A percentile compares a stretch with the other conserved stretches of the same genome.
Conservation (phyloP, 495 filamentous ascomycete species). For the Cryomyces antarcticus region DNA sequence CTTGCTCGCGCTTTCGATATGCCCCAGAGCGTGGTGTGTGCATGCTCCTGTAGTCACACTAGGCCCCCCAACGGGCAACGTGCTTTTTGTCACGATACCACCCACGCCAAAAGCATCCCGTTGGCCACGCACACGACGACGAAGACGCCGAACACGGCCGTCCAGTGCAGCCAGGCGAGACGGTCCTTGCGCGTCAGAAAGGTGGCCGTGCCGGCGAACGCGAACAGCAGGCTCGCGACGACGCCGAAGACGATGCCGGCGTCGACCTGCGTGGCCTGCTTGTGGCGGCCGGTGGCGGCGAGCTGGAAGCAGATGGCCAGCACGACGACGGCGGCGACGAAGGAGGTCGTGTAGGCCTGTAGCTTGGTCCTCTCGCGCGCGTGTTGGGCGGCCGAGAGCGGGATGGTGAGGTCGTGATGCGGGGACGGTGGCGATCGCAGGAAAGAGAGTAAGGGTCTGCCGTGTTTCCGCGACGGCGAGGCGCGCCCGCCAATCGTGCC, state of each 20-base stretch:
- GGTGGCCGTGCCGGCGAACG: conserved; percentile 27
- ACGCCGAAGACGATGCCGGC: conserved; percentile 38
- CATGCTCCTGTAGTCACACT: too few relatives aligned
- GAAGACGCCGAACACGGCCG: conserved; percentile 26
- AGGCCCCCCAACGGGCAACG: too few relatives aligned
- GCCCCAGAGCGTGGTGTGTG: too few relatives aligned
- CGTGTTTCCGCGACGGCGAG: not conserved
- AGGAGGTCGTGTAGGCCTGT: conserved; percentile 1
- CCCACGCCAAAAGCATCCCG: conserved; percentile 27
- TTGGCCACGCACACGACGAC: conserved; percentile 26
- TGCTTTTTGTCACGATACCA: conserved; percentile 3
- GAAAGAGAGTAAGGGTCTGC: not conserved
- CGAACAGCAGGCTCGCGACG: conserved; percentile 31
- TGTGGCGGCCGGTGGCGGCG: conserved; percentile 30
- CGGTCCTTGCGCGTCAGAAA: conserved; percentile 26
- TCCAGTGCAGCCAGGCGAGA: conserved; percentile 20
- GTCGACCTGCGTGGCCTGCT: conserved; percentile 34
- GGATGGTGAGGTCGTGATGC: not conserved
- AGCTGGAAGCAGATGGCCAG: conserved; percentile 32
- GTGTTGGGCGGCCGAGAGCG: not conserved
- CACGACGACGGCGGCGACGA: conserved; percentile 19
- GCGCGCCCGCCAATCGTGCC: conserved; percentile 1
- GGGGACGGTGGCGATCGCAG: not conserved
- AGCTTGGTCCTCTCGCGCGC: not conserved
- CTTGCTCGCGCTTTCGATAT: too few relatives aligned